Conservation (phyloP, 75 land plant genomes). For the Selaginella moellendorffii region DNA sequence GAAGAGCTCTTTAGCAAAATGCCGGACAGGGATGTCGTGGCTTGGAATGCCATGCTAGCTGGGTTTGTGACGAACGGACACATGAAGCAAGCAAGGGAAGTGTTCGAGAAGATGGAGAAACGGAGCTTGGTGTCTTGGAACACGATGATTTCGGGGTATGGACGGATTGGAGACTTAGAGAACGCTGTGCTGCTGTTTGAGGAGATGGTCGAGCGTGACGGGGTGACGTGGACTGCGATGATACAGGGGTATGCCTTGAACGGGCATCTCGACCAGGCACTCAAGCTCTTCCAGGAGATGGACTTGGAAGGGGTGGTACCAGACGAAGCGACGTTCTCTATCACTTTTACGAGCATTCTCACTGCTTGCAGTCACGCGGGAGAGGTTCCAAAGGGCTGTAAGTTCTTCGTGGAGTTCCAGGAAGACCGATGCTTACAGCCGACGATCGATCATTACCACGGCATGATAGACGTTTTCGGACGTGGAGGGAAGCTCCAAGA, state of each 20-base stretch:
- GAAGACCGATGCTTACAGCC: too few relatives aligned
- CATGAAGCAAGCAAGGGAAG: not conserved
- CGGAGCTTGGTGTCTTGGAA: not conserved
- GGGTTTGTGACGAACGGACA: not conserved
- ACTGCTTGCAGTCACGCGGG: too few relatives aligned
- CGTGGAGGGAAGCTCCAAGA: too few relatives aligned
- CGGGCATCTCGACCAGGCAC: too few relatives aligned
- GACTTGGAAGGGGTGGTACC: too few relatives aligned
- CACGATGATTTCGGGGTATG: not conserved
- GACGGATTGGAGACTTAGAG: not conserved
- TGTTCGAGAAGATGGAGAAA: not conserved
- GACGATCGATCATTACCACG: too few relatives aligned
- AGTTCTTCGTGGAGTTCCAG: too few relatives aligned
- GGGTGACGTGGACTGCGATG: not conserved
- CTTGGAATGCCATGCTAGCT: not conserved
- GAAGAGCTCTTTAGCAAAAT: not conserved
- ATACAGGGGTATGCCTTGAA: not conserved
- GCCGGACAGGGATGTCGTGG: constrained; percentile 1
- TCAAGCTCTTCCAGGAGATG: too few relatives aligned
- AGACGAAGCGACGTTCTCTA: too few relatives aligned
- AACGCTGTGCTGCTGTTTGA: not conserved
- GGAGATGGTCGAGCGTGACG: not conserved
- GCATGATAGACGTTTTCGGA: too few relatives aligned
- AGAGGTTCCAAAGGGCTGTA: too few relatives aligned
- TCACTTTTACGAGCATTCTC: too few relatives aligned